Evolutionary conservation across 768 basidiomycete species (phyloP).

Genomic region (Podaxis sp.): DNA sequence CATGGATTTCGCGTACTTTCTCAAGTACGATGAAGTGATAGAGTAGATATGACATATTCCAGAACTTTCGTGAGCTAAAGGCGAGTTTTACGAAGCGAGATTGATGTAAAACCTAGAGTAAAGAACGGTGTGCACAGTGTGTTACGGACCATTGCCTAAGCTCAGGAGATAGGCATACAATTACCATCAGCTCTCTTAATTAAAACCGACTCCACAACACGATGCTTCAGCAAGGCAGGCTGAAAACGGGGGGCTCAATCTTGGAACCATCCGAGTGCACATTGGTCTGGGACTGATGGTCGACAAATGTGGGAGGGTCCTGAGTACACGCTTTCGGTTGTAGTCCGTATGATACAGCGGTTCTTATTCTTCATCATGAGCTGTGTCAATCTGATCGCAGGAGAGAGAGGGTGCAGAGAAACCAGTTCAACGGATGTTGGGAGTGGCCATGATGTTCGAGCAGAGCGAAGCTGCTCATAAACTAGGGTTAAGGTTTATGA

Average conservation of each 20-base stretch:
- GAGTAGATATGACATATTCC: background rate
- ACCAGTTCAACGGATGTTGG: background rate
- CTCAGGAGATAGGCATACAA: background rate
- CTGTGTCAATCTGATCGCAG: background rate
- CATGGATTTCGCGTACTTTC: background rate
- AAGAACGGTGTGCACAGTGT: background rate
- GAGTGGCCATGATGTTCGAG: background rate
- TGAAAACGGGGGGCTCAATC: background rate
- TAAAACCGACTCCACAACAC: slow-evolving; percentile 6
- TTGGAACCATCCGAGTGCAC: slow-evolving; percentile 3
- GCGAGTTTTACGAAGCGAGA: background rate
- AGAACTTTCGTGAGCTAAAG: background rate
- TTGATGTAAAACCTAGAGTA: slow-evolving; percentile 4
- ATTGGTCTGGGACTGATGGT: slow-evolving; percentile 1
- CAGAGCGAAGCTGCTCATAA: slow-evolving; percentile 9
- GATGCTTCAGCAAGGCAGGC: slow-evolving; percentile 7
- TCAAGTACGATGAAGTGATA: background rate
- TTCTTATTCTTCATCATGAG: background rate
- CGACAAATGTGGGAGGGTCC: background rate
- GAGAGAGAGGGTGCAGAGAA: background rate
- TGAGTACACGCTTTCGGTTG: background rate
- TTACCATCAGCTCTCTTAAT: background rate
- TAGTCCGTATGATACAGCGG: background rate
- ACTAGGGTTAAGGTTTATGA: slow-evolving; percentile 15
- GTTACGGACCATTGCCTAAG: background rate